Evolutionary conservation across 2,329 filamentous ascomycete genomes (phyloP).

Genomic region (Pseudogymnoascus sp.): DNA sequence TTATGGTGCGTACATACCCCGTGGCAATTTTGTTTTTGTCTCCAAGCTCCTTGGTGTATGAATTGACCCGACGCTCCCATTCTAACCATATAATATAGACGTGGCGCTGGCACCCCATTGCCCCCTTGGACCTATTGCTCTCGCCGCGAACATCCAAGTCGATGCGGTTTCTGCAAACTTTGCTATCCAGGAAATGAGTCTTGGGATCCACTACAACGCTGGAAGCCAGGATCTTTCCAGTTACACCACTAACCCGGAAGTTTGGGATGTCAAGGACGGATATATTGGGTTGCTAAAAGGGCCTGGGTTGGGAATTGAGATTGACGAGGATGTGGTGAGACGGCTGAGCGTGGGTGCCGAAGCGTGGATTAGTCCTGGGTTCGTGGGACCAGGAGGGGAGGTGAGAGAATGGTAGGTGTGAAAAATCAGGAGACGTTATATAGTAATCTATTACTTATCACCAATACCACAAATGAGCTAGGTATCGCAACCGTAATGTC

Average conservation of each 20-base stretch:
- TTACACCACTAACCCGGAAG: conserved; percentile 55
- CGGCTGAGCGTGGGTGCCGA: conserved; percentile 47
- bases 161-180: conserved; percentile 54
- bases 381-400: conserved; percentile 57
- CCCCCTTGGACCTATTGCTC: conserved; percentile 61
- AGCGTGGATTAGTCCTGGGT: conserved; percentile 58
- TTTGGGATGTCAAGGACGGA: conserved; percentile 59
- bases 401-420: conserved; percentile 56
- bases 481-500: too few species aligned
- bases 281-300: conserved; percentile 52
- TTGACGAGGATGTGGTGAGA: conserved; percentile 60
- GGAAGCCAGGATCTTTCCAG: conserved; percentile 56
- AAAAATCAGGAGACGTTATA: not conserved
- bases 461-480: too few species aligned
- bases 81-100: not conserved
- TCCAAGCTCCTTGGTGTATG: too few species aligned
- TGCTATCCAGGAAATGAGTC: conserved; percentile 67
- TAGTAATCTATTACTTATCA: not conserved
- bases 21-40: conserved; percentile 1
- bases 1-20: conserved; percentile 45
- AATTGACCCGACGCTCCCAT: not conserved
- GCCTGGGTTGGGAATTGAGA: conserved; percentile 58
- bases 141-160: conserved; percentile 63
- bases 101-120: conserved; percentile 66
- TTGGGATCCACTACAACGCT: conserved; percentile 72